These are phyloP conservation scores for Sclerotiophoma versabilis DNA, from an alignment of 2,329 filamentous ascomycete genomes.

Conservation along the genomic window DNA sequence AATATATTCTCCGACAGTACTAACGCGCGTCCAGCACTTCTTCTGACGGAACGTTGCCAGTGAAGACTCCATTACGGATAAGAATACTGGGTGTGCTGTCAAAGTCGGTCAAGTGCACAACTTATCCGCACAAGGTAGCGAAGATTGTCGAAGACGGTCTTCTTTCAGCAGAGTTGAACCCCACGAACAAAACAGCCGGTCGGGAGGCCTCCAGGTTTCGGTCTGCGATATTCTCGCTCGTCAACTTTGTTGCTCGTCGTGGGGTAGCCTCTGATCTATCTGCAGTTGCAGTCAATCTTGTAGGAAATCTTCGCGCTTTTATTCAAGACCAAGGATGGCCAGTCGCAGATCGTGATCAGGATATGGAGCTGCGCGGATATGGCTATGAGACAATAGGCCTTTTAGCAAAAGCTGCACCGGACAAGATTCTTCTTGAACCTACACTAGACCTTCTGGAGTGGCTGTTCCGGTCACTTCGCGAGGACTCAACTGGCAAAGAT, in stretches of 20 bases:
- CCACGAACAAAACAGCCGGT: constrained; percentile 57
- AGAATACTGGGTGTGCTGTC: constrained; percentile 78
- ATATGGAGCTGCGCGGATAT: constrained; percentile 73
- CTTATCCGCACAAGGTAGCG: constrained; percentile 71
- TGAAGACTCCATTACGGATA: constrained; percentile 75
- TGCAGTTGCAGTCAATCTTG: constrained; percentile 71
- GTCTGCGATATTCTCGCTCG: constrained; percentile 82
- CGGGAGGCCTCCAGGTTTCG: constrained; percentile 82
- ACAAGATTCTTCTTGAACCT: constrained; percentile 61
- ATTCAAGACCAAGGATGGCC: constrained; percentile 88
- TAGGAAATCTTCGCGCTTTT: constrained; percentile 74
- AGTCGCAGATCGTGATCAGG: constrained; percentile 61
- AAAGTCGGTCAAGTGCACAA: constrained; percentile 77
- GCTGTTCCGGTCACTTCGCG: constrained; percentile 82
- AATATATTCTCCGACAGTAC: too few relatives aligned
- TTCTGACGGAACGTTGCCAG: constrained; percentile 52
- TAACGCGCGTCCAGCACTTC: constrained; percentile 20
- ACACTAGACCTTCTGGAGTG: constrained; percentile 69
- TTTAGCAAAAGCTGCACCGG: constrained; percentile 70
- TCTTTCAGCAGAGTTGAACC: constrained; percentile 50
- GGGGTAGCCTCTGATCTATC: constrained; percentile 68
- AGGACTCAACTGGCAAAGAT: constrained; percentile 75
- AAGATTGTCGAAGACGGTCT: constrained; percentile 73
- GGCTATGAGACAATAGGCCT: constrained; percentile 93
- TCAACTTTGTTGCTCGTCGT: constrained; percentile 84